These are phyloP conservation scores for Alloascoidea hylecoeti DNA, from an alignment of 805 yeast species.

Conservation along the genomic window DNA sequence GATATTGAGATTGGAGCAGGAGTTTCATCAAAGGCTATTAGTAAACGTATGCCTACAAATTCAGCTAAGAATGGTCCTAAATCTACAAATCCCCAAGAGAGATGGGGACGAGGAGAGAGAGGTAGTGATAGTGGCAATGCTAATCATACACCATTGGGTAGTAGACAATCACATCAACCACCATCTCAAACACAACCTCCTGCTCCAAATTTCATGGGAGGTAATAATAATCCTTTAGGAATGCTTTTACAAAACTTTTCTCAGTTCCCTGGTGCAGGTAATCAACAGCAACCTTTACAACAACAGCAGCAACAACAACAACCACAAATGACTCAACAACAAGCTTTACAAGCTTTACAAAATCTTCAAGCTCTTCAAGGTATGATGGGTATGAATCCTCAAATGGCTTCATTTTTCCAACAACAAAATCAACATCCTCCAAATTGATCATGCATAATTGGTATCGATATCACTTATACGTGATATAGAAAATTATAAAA, in stretches of 20 bases:
- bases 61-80: conserved; percentile 76
- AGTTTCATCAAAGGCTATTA: conserved; percentile 81
- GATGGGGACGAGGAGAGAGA: conserved; percentile 4
- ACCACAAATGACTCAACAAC: conserved; percentile 4
- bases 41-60: conserved; percentile 87
- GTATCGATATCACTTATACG: no score
- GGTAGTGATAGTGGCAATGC: conserved; percentile 3
- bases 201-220: no score
- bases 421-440: conserved; percentile 11
- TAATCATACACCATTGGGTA: neutral
- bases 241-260: neutral
- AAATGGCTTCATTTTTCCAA: conserved; percentile 9
- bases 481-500: no score
- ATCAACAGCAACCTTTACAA: conserved; percentile 6
- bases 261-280: neutral
- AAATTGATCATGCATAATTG: neutral
- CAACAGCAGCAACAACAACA: no score
- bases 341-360: neutral
- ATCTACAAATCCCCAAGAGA: conserved; percentile 23
- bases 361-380: conserved; percentile 1
- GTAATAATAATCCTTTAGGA: neutral
- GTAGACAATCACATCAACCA: neutral
- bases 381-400: conserved; percentile 5
- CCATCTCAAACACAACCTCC: no score
- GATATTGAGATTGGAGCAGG: conserved; percentile 96